Evolutionary conservation across 2,329 filamentous ascomycete genomes (phyloP).

Genomic region (Aureobasidium namibiae): DNA sequence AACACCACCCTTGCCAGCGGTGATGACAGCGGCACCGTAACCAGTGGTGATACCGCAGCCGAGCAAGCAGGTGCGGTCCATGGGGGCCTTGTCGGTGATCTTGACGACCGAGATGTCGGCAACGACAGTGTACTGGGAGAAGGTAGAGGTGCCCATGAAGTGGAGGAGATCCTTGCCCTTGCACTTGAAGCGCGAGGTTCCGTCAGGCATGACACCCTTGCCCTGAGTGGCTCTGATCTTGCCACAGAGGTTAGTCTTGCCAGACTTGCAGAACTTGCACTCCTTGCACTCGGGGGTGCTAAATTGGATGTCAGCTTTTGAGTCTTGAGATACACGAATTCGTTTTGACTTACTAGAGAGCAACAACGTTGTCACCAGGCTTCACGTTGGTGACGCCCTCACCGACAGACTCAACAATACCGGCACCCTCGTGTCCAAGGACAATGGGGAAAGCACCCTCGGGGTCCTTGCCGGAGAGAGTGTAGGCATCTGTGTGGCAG

Average conservation of each 20-base stretch:
- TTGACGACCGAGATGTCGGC: constrained; percentile 97
- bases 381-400: constrained; percentile 94
- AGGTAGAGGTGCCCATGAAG: constrained; percentile 99
- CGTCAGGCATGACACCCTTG: constrained; percentile 93
- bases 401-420: constrained; percentile 85
- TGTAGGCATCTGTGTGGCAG: constrained; percentile 98
- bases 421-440: constrained; percentile 83
- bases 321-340: background rate
- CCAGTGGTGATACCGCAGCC: constrained; percentile 98
- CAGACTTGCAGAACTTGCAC: constrained; percentile 99
- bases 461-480: constrained; percentile 89
- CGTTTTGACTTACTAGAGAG: constrained; percentile 60
- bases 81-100: constrained; percentile 80
- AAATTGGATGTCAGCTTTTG: constrained; percentile 19
- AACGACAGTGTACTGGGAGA: constrained; percentile 97
- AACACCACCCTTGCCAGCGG: constrained; percentile 59
- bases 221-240: constrained; percentile 98
- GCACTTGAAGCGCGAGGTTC: constrained; percentile 87
- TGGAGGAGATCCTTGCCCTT: constrained; percentile 93
- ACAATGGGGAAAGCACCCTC: constrained; percentile 89
- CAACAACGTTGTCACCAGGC: constrained; percentile 82
- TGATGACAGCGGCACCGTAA: constrained; percentile 91
- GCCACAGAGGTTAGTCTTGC: constrained; percentile 98
- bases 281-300: constrained; percentile 95
- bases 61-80: constrained; percentile 92